phyloP scores from a whole-genome alignment of 768 basidiomycete species.

The Plicaturopsis crispa region DNA sequence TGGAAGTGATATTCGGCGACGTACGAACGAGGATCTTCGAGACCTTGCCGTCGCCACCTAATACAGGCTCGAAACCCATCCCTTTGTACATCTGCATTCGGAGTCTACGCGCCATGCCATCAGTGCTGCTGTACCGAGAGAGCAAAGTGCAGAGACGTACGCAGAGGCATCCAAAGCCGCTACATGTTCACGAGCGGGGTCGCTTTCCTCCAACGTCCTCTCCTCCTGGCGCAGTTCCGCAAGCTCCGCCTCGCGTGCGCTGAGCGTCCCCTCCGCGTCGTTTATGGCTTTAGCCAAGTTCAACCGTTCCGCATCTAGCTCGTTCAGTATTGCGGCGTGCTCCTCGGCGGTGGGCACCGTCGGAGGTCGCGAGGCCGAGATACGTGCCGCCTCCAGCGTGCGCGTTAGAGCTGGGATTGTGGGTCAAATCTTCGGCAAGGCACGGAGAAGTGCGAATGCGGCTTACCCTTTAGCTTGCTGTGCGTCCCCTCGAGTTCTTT shows the following conservation, averaged over 20 bases:
- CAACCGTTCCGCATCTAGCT: slow-evolving; percentile 54
- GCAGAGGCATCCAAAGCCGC: slow-evolving; percentile 59
- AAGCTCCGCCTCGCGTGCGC: slow-evolving; percentile 65
- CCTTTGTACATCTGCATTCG: slow-evolving; percentile 63
- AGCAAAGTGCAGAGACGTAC: slow-evolving; percentile 32
- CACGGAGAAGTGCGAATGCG: background rate
- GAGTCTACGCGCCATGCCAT: slow-evolving; percentile 32
- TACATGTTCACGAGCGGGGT: slow-evolving; percentile 67
- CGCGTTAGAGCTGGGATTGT: slow-evolving; percentile 49
- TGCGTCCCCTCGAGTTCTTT: slow-evolving; percentile 66
- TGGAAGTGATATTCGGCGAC: slow-evolving; percentile 25
- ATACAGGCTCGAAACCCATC: slow-evolving; percentile 63
- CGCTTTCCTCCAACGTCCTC: slow-evolving; percentile 52
- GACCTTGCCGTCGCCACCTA: slow-evolving; percentile 41
- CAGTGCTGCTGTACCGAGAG: slow-evolving; percentile 2
- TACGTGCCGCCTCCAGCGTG: slow-evolving; percentile 58
- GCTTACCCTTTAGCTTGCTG: slow-evolving; percentile 52
- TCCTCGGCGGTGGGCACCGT: slow-evolving; percentile 62
- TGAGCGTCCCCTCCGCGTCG: slow-evolving; percentile 57
- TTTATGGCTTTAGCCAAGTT: slow-evolving; percentile 70
- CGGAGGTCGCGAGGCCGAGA: slow-evolving; percentile 62
- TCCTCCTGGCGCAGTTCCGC: slow-evolving; percentile 60
- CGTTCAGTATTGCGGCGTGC: slow-evolving; percentile 54
- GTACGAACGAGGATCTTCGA: slow-evolving; percentile 65
- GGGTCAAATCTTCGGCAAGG: background rate